phyloP scores from a whole-genome alignment of 192 early-diverging fungal genomes.

The Cetraspora pellucida region DNA sequence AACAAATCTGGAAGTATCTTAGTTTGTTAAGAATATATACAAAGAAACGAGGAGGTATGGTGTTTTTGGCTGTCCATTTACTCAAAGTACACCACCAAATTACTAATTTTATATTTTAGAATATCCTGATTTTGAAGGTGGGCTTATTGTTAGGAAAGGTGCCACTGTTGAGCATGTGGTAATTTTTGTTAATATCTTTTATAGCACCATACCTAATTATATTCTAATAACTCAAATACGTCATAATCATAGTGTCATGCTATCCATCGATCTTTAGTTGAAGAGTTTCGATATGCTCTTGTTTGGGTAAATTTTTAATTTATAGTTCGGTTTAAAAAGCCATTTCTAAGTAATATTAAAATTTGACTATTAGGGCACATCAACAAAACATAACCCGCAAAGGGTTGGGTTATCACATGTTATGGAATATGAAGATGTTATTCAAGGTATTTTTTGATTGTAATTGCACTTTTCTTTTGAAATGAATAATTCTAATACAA shows the following conservation, averaged over 20 bases:
- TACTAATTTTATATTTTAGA: slow-evolving; percentile 44
- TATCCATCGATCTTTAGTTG: slow-evolving; percentile 86
- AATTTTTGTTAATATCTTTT: not conserved
- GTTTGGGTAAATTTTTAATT: slow-evolving; percentile 72
- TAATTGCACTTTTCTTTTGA: not conserved
- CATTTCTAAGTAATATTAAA: not conserved
- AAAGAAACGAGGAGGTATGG: slow-evolving; percentile 75
- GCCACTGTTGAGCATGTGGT: slow-evolving; percentile 79
- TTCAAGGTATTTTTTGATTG: slow-evolving; percentile 43
- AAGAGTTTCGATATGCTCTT: slow-evolving; percentile 92
- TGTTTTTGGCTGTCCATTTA: not conserved
- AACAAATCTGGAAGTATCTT: slow-evolving; percentile 90
- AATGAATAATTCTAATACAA: not conserved
- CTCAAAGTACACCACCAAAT: not conserved
- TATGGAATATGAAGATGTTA: slow-evolving; percentile 93
- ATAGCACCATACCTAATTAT: too few relatives aligned
- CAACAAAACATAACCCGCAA: slow-evolving; percentile 97
- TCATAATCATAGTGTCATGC: slow-evolving; percentile 61
- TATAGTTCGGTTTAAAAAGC: too few relatives aligned
- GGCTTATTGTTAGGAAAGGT: slow-evolving; percentile 84
- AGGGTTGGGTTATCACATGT: slow-evolving; percentile 84
- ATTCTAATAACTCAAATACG: not conserved
- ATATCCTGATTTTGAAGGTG: slow-evolving; percentile 90
- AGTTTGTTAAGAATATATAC: slow-evolving; percentile 93
- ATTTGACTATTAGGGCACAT: slow-evolving; percentile 57